Evolutionary conservation across 148 eudicot genomes (phyloP), one percentile per base, ranked within the genome.

Genomic region (Fagopyrum homotropicum): DNA sequence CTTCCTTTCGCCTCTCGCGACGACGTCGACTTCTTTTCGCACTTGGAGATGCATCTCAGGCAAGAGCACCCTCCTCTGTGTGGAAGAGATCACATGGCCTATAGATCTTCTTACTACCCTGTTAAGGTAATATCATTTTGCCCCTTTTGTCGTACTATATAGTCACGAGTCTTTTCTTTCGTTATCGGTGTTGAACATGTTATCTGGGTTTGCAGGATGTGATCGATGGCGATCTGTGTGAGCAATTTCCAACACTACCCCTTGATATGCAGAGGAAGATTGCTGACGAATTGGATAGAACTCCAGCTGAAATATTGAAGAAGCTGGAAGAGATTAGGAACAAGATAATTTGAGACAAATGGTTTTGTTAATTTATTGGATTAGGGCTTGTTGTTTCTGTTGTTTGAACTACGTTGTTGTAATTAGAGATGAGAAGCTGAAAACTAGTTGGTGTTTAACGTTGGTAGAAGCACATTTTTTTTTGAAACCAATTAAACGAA

Each of bases 1-100:
- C 98, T 95, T 84, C 93, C 99, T 17, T 95, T 95, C 74, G 81
- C 85, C 69, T 95, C 98, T 48, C 87, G 99, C 3, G 99, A 95
- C 66, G 99, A 95, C 82, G 99, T 95, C 56, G 99, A 92, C 82
- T 95, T 95, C 86, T 95, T 95, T 78, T 88, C 96, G 79, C 99
- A 95, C 83, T 81, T 95, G 86, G 99, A 95, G 91, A 95, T 95
- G 98, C 99, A 95, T 81, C 16, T 95, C 89, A 87, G 99, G 81
- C 99, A 95, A 86, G 99, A 95, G 78, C 86, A 92, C 77, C 99
- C 97, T 19, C 98, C 99, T 80, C 78, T 95, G 79, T 95, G 99
- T 81, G 99, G 99, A 79, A 92, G 99, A 84, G 99, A 95, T 79
- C 99, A 95, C 76, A 92, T 95, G 99, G 97, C 99, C 43, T 95